Conservation (phyloP, 768 basidiomycete genomes). For the Tulasnella sp. region DNA sequence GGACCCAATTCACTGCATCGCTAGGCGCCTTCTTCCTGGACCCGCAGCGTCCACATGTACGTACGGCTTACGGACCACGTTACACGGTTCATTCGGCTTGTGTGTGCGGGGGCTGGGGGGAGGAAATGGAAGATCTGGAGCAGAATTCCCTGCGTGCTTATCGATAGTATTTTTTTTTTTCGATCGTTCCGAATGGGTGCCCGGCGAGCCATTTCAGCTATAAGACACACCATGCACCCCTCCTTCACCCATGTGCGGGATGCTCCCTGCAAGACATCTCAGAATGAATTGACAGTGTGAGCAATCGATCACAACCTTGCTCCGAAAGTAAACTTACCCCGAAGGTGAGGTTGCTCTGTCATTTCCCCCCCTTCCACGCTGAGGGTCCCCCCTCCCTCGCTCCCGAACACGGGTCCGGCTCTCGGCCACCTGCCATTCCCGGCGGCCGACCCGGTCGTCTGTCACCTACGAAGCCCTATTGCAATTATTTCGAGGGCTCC, state of each 20-base stretch:
- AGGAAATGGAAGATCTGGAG: neutral
- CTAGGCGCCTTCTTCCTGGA: neutral
- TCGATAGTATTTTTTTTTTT: neutral
- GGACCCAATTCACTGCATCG: neutral
- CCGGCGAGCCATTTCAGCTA: constrained; percentile 4
- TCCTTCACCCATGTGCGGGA: neutral
- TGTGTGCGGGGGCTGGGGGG: neutral
- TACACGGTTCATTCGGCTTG: neutral
- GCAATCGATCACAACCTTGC: neutral
- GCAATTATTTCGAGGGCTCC: neutral
- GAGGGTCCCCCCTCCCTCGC: neutral
- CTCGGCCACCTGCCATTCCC: neutral
- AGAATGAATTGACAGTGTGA: neutral
- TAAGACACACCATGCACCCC: neutral
- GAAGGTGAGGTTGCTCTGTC: neutral
- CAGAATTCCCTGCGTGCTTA: neutral
- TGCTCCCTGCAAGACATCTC: neutral
- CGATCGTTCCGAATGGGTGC: neutral
- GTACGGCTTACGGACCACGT: neutral
- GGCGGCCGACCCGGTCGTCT: neutral
- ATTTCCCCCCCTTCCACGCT: neutral
- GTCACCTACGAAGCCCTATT: neutral
- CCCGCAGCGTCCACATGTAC: constrained; percentile 5
- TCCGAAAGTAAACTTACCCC: neutral
- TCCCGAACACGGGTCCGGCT: neutral